phyloP scores from a whole-genome alignment of 2,329 filamentous ascomycete genomes.

The Cordyceps militaris region DNA sequence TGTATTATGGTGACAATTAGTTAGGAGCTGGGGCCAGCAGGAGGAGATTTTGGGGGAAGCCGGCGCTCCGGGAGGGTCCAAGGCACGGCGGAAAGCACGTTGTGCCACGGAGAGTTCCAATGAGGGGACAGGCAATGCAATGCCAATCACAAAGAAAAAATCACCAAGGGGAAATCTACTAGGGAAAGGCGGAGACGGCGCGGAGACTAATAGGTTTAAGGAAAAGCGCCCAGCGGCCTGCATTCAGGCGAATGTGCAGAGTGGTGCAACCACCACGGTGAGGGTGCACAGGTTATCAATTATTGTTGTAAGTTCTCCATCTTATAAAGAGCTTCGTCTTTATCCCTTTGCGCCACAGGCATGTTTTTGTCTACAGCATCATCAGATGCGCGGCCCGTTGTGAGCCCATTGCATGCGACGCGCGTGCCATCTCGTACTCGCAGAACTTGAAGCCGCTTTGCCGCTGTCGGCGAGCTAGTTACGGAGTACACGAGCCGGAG shows the following conservation, averaged over 20 bases:
- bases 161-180: not conserved
- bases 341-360: not conserved
- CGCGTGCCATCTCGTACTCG: not conserved
- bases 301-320: too few species aligned
- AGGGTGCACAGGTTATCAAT: not conserved
- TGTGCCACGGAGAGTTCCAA: not conserved
- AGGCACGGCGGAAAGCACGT: not conserved
- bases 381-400: not conserved
- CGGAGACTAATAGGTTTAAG: constrained; percentile 1
- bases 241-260: not conserved
- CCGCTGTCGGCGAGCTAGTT: not conserved
- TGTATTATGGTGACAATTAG: not conserved
- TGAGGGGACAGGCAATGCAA: not conserved
- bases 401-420: not conserved
- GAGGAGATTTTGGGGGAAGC: not conserved
- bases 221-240: not conserved
- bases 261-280: not conserved
- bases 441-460: too few species aligned
- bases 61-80: not conserved
- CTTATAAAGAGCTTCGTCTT: too few species aligned
- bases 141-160: not conserved
- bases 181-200: not conserved
- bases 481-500: not conserved
- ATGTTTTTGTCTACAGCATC: not conserved
- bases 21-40: not conserved